Evolutionary conservation across 2,329 filamentous ascomycete species (phyloP), one percentile per base, ranked within the genome.

Genomic region (Colletotrichum eremochloae): DNA sequence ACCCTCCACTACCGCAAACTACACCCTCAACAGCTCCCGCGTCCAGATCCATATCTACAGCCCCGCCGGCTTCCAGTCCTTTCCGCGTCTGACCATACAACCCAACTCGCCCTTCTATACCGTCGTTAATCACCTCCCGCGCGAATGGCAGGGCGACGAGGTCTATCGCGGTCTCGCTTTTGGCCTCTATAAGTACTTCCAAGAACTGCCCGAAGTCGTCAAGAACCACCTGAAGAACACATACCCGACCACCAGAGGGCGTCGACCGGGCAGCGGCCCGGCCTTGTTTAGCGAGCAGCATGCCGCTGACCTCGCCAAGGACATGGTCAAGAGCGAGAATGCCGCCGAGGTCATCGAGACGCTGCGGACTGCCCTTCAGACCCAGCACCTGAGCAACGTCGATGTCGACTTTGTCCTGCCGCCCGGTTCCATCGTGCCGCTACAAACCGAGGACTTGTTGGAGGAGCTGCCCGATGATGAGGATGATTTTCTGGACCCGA

Each of bases 91-190:
- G 76, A 97, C 96, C 73, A 92, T 98, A 75, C 97, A 96, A 33
- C 96, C 96, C 56, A 97, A 93, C 79, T 97, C 96, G 58, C 91
- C 94, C 63, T 93, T 97, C 78, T 98, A 98, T 82, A 89, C 91
- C 76, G 96, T 95, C 67, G 96, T 99, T 81, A 92, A 94, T 80
- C 91, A 95, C 80, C 88, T 99, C 55, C 95, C 96, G 53, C 92
- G 95, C 79, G 96, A 98, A 80, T 95, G 95, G 82, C 96, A 98
- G 85, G 96, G 96, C 78, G 96, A 98, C 81, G 96, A 98, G 82
- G 88, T 97, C 75, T 97, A 93, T 82, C 92, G 96, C 57, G 96
- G 93, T 24, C 88, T 99, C 68, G 96, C 96, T 60, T 97, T 98
- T 82, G 95, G 94, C 68, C 87, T 99, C 76, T 93, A 92, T 85